Conservation (phyloP, 2,329 filamentous ascomycete species). For the Calonectria leucothoes region DNA sequence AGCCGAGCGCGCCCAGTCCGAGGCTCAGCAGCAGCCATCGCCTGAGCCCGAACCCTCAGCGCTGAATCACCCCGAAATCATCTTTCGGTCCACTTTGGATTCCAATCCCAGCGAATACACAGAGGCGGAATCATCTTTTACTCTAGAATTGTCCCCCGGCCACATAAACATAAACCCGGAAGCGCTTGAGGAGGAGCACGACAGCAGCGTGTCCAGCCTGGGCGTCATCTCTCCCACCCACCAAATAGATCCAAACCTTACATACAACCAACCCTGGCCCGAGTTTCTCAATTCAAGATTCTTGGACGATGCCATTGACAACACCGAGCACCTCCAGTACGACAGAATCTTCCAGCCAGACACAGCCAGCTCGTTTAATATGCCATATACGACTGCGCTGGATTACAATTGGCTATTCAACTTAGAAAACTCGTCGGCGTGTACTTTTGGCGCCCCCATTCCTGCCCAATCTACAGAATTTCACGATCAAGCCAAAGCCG, state of each 20-base stretch:
- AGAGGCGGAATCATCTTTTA: neutral
- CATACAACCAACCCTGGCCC: conserved; percentile 26
- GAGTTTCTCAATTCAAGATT: conserved; percentile 21
- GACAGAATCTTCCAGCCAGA: conserved; percentile 70
- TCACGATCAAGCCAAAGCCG: neutral
- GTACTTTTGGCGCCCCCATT: neutral
- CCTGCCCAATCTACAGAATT: conserved; percentile 5
- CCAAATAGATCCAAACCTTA: conserved; percentile 1
- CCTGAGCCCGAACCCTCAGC: conserved; percentile 12
- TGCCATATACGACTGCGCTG: conserved; percentile 71
- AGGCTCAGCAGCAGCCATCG: conserved; percentile 17
- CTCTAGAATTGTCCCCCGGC: neutral
- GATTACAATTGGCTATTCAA: conserved; percentile 75
- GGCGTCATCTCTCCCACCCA: neutral
- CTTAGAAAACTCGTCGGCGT: conserved; percentile 45
- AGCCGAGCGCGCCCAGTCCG: conserved; percentile 11
- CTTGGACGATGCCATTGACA: conserved; percentile 12
- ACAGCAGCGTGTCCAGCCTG: neutral
- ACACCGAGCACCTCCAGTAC: conserved; percentile 45
- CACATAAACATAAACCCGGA: neutral
- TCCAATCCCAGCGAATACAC: neutral
- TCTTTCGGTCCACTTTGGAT: neutral
- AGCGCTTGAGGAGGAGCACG: neutral
- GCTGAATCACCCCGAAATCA: neutral
- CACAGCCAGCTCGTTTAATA: conserved; percentile 73